Conservation (phyloP, 2,329 filamentous ascomycete genomes). For the Paracoccidioides lutzii region DNA sequence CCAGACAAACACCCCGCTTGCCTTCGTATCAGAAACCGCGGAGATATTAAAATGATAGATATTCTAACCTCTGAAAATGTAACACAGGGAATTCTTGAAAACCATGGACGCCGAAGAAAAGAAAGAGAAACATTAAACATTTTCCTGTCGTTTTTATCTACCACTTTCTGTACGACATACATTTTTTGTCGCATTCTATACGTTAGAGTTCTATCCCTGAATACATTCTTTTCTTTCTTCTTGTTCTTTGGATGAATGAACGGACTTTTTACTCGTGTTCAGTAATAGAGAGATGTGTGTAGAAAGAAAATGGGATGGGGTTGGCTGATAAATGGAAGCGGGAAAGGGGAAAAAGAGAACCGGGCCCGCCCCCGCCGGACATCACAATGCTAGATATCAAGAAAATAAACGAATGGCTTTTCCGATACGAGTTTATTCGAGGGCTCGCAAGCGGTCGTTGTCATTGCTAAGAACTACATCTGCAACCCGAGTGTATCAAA, state of each 20-base stretch:
- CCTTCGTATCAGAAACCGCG: not conserved
- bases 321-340: not conserved
- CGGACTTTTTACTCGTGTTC: not conserved
- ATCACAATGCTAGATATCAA: no score
- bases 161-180: not conserved
- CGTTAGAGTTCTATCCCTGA: not conserved
- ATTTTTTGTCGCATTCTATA: not conserved
- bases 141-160: not conserved
- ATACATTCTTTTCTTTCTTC: not conserved
- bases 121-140: slow-evolving; percentile 20
- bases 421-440: not conserved
- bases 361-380: no score
- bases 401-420: not conserved
- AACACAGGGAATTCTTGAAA: slow-evolving; percentile 38
- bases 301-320: not conserved
- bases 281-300: not conserved
- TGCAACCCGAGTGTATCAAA: not conserved
- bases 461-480: not conserved
- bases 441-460: not conserved
- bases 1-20: not conserved
- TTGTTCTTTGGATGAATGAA: not conserved
- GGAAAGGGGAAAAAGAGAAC: not conserved
- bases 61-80: not conserved
- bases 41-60: not conserved
- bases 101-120: slow-evolving; percentile 36